These are phyloP conservation scores for Serendipita sp. DNA, from an alignment of 768 basidiomycete genomes.

Conservation along the genomic window DNA sequence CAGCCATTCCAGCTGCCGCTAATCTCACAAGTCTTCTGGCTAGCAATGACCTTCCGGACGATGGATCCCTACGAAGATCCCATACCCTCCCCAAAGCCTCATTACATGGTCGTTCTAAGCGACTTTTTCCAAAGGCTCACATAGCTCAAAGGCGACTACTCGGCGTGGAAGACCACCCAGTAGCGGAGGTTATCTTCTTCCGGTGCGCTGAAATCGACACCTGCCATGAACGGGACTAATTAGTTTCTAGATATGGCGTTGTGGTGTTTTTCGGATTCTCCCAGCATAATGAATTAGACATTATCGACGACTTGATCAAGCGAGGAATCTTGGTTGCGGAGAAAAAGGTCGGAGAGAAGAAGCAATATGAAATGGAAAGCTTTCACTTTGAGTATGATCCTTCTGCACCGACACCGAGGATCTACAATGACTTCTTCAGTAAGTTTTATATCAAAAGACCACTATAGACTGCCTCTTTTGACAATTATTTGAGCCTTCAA, in stretches of 20 bases:
- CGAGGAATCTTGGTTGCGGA: slow-evolving; percentile 52
- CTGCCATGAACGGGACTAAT: background rate
- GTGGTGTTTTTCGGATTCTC: slow-evolving; percentile 80
- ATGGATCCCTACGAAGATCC: slow-evolving; percentile 4
- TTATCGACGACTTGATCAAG: slow-evolving; percentile 66
- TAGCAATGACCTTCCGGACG: background rate
- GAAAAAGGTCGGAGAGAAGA: slow-evolving; percentile 45
- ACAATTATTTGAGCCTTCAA: slow-evolving; percentile 49
- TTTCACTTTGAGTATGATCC: slow-evolving; percentile 89
- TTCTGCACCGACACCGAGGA: slow-evolving; percentile 67
- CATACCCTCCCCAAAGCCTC: slow-evolving; percentile 10
- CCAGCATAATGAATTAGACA: slow-evolving; percentile 60
- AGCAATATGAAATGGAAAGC: slow-evolving; percentile 53
- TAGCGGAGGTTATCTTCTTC: slow-evolving; percentile 66
- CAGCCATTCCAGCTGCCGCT: background rate
- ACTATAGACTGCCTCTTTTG: slow-evolving; percentile 1
- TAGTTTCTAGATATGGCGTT: slow-evolving; percentile 48
- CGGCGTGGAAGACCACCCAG: slow-evolving; percentile 26
- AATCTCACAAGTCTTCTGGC: background rate
- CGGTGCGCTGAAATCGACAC: slow-evolving; percentile 22
- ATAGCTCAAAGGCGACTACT: slow-evolving; percentile 1
- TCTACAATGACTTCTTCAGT: slow-evolving; percentile 97
- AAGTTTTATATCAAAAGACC: slow-evolving; percentile 17
- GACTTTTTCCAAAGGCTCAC: background rate
- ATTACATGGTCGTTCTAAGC: background rate